Evolutionary conservation across 2,329 filamentous ascomycete genomes (phyloP).

Genomic region (Dissoconium aciculare): DNA sequence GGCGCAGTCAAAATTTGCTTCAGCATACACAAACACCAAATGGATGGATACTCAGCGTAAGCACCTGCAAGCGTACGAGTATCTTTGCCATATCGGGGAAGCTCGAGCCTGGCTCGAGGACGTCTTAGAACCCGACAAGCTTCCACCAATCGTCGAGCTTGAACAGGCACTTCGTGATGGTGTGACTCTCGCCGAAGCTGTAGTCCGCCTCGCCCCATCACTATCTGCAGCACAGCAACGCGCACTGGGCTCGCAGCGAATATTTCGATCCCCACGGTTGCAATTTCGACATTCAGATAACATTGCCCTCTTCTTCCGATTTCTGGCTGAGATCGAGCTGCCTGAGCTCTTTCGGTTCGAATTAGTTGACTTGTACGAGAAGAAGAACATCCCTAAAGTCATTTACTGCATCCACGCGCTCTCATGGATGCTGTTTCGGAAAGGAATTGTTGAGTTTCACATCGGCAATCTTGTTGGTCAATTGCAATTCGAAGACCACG

Average conservation of each 20-base stretch:
- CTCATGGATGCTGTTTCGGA: slow-evolving; percentile 91
- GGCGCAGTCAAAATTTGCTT: slow-evolving; percentile 21
- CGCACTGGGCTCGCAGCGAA: slow-evolving; percentile 37
- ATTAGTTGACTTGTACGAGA: slow-evolving; percentile 93
- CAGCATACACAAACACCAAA: slow-evolving; percentile 53
- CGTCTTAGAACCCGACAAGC: slow-evolving; percentile 58
- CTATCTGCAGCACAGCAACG: slow-evolving; percentile 37
- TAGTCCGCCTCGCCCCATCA: slow-evolving; percentile 72
- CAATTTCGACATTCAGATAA: slow-evolving; percentile 97
- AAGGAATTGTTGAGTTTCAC: slow-evolving; percentile 86
- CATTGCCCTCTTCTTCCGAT: slow-evolving; percentile 89
- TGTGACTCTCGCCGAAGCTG: slow-evolving; percentile 85
- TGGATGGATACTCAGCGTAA: slow-evolving; percentile 99
- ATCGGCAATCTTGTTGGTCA: slow-evolving; percentile 96
- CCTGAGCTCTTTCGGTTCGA: slow-evolving; percentile 96
- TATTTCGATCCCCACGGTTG: slow-evolving; percentile 71
- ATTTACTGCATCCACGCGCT: slow-evolving; percentile 97
- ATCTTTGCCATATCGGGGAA: slow-evolving; percentile 96
- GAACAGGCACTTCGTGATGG: slow-evolving; percentile 88
- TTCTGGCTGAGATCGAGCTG: slow-evolving; percentile 77
- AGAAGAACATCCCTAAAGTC: slow-evolving; percentile 98
- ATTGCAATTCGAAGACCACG: slow-evolving; percentile 92
- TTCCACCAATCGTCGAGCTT: slow-evolving; percentile 83
- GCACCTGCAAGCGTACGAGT: slow-evolving; percentile 93
- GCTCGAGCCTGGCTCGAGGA: slow-evolving; percentile 99